Percentiles rank a stretch among this genome's conserved stretches.
These are phyloP conservation scores for Sugiyamaella xylanicola DNA, from an alignment of 1,139 yeast genomes.

Conservation along the genomic window DNA sequence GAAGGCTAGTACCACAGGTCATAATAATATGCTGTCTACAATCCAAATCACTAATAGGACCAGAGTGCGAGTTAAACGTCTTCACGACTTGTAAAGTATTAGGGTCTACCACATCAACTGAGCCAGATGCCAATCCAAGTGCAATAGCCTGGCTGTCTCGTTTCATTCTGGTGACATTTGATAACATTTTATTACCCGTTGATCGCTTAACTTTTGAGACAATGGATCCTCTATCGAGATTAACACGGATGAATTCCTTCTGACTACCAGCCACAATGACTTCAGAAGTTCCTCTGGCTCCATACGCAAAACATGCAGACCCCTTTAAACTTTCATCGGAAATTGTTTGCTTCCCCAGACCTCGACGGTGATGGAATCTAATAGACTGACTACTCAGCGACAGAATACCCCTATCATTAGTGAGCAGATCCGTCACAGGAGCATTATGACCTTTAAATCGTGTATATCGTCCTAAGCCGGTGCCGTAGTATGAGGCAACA, in stretches of 20 bases:
- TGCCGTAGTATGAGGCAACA: constrained; percentile 51
- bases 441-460: constrained; percentile 40
- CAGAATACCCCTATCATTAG: constrained; percentile 42
- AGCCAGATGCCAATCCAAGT: constrained; percentile 68
- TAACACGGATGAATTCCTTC: constrained; percentile 57
- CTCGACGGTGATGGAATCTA: constrained; percentile 43
- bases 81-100: constrained; percentile 56
- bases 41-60: constrained; percentile 75
- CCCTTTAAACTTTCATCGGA: constrained; percentile 38
- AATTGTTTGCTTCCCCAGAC: constrained; percentile 37
- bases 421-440: constrained; percentile 40
- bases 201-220: constrained; percentile 14
- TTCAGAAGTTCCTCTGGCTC: constrained; percentile 41
- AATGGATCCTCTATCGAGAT: constrained; percentile 56
- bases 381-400: constrained; percentile 40
- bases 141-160: constrained; percentile 50
- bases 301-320: constrained; percentile 39
- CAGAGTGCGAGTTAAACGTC: constrained; percentile 71
- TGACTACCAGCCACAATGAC: constrained; percentile 52
- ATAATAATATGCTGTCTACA: constrained; percentile 74
- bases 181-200: constrained; percentile 25
- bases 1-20: constrained; percentile 76
- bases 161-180: constrained; percentile 46
- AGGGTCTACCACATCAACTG: constrained; percentile 78
- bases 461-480: constrained; percentile 49